A percentile compares a stretch with the other conserved stretches of the same genome.
phyloP scores from a whole-genome alignment of 257 asterid genomes.

The Ballota nigra region DNA sequence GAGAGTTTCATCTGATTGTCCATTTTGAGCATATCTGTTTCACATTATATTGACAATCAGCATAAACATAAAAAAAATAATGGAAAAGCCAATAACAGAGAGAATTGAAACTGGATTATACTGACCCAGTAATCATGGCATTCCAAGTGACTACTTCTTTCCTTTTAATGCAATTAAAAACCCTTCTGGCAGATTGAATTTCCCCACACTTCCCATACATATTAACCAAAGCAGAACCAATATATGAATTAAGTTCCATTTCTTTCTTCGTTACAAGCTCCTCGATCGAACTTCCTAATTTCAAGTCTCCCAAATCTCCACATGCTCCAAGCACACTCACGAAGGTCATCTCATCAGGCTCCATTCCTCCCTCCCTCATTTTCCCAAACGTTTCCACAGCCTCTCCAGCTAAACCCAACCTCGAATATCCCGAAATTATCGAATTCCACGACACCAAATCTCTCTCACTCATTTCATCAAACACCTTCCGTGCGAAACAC shows the following conservation, averaged over 20 bases:
- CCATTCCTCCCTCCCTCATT: slow-evolving; percentile 61
- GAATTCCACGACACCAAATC: slow-evolving; percentile 91
- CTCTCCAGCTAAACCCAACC: slow-evolving; percentile 55
- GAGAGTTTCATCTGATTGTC: slow-evolving; percentile 66
- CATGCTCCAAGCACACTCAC: slow-evolving; percentile 85
- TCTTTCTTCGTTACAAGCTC: slow-evolving; percentile 38
- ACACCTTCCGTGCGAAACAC: slow-evolving; percentile 53
- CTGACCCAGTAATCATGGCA: slow-evolving; percentile 87
- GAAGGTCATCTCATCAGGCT: slow-evolving; percentile 77
- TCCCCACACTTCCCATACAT: slow-evolving; percentile 92
- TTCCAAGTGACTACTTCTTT: slow-evolving; percentile 81
- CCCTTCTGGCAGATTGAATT: slow-evolving; percentile 57
- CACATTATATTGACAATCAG: slow-evolving; percentile 17
- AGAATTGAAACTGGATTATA: neutral
- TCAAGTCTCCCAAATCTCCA: slow-evolving; percentile 71
- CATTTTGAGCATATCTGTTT: slow-evolving; percentile 83
- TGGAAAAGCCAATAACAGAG: neutral
- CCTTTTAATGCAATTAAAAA: slow-evolving; percentile 43
- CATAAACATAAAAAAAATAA: neutral
- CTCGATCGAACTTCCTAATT: slow-evolving; percentile 61
- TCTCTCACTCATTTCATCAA: slow-evolving; percentile 70
- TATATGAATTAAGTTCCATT: slow-evolving; percentile 55
- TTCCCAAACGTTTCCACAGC: slow-evolving; percentile 66
- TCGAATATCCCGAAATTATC: slow-evolving; percentile 73
- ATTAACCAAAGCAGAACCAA: slow-evolving; percentile 77